Evolutionary conservation across 768 basidiomycete genomes (phyloP).

Genomic region (Collybiopsis confluens): DNA sequence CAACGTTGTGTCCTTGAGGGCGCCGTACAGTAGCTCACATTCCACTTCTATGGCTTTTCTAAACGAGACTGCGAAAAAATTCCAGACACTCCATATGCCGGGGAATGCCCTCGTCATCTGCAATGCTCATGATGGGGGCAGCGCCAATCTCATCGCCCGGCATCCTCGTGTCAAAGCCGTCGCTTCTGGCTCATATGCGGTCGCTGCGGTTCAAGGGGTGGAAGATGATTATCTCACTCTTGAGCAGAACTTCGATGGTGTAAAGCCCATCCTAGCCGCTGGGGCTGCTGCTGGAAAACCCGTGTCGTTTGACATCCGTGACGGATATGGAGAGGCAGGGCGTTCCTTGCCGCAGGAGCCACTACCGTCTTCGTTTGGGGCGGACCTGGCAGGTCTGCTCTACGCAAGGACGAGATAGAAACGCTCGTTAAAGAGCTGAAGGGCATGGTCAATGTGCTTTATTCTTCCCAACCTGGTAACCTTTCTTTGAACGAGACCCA

Average conservation of each 20-base stretch:
- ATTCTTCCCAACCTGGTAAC: not conserved
- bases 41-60: not conserved
- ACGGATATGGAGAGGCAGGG: conserved; percentile 12
- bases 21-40: too few species aligned
- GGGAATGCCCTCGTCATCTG: conserved; percentile 9
- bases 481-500: conserved; percentile 4
- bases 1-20: too few species aligned
- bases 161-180: conserved; percentile 9
- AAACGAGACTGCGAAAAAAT: conserved; percentile 7
- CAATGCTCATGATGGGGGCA: conserved; percentile 11
- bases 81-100: conserved; percentile 9
- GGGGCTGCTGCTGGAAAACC: conserved; percentile 6
- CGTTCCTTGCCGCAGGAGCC: conserved; percentile 12
- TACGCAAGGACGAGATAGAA: conserved; percentile 1
- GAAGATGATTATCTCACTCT: conserved; percentile 9
- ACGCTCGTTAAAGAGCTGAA: conserved; percentile 9
- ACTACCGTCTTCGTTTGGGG: conserved; percentile 16
- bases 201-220: not conserved
- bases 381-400: conserved; percentile 1
- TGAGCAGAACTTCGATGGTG: not conserved
- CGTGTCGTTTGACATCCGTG: conserved; percentile 12
- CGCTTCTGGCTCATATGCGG: conserved; percentile 7
- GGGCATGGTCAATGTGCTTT: conserved; percentile 10
- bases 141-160: conserved; percentile 1
- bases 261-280: not conserved